These are phyloP conservation scores for Plasmodium cynomolgi DNA, from an alignment of 169 alveolate genomes.

Conservation along the genomic window DNA sequence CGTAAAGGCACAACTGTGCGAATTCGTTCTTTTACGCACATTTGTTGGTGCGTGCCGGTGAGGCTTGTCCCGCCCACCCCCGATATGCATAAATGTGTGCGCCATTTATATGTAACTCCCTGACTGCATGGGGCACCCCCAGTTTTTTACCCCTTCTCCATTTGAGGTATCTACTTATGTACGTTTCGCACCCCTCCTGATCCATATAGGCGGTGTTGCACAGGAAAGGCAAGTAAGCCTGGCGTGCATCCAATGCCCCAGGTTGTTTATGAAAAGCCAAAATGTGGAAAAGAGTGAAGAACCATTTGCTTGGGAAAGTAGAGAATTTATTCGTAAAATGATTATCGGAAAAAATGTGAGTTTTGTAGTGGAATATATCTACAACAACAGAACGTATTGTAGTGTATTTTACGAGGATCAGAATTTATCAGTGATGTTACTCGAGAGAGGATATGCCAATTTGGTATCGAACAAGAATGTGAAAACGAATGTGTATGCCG, in stretches of 20 bases:
- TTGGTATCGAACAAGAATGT: slow-evolving; percentile 45
- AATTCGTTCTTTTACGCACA: too few relatives aligned
- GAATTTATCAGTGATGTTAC: slow-evolving; percentile 22
- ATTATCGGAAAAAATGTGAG: slow-evolving; percentile 62
- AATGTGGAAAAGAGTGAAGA: slow-evolving; percentile 57
- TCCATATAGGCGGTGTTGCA: slow-evolving; percentile 31
- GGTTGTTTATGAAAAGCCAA: slow-evolving; percentile 57
- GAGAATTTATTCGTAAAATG: slow-evolving; percentile 67
- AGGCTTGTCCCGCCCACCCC: not conserved
- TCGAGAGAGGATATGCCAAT: slow-evolving; percentile 65
- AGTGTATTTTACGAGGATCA: slow-evolving; percentile 61
- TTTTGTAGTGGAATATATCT: slow-evolving; percentile 44
- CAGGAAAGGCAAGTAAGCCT: slow-evolving; percentile 72
- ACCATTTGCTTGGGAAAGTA: slow-evolving; percentile 76
- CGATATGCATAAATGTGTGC: not conserved
- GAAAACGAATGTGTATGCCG: slow-evolving; percentile 50
- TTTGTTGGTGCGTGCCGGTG: not conserved
- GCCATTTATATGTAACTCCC: not conserved
- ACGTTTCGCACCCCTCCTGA: not conserved
- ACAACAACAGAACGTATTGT: slow-evolving; percentile 57
- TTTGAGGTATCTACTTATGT: not conserved
- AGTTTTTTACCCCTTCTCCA: not conserved
- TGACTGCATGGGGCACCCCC: not conserved
- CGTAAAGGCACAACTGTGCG: too few relatives aligned
- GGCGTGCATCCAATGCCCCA: slow-evolving; percentile 59